Evolutionary conservation across 2,329 filamentous ascomycete genomes (phyloP).

Genomic region (Davidsoniella australis): DNA sequence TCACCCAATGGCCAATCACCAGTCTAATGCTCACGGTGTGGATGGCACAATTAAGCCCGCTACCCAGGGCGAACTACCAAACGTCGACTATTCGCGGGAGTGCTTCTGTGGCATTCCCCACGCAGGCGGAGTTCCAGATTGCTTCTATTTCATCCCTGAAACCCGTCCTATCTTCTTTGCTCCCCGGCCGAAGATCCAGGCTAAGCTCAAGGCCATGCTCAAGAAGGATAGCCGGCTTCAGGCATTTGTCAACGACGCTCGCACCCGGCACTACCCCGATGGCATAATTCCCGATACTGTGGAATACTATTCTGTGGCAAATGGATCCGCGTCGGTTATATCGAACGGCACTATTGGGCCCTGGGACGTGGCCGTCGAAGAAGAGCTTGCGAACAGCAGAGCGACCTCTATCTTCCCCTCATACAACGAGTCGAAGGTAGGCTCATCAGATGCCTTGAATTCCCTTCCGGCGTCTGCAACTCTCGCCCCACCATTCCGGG

Average conservation of each 20-base stretch:
- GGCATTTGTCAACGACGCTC: constrained; percentile 7
- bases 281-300: neutral
- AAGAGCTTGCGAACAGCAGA: neutral
- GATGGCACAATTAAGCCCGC: neutral
- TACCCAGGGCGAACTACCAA: neutral
- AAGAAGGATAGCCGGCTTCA: neutral
- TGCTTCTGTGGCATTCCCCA: constrained; percentile 10
- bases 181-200: neutral
- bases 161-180: constrained; percentile 4
- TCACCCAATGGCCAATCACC: neutral
- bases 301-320: too few species aligned
- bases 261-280: neutral
- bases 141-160: constrained; percentile 11
- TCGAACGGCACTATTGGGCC: too few species aligned
- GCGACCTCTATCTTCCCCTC: neutral
- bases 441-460: too few species aligned
- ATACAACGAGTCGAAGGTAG: too few species aligned
- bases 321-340: too few species aligned
- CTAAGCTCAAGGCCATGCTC: neutral
- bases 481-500: neutral
- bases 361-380: neutral
- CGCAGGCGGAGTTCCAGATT: constrained; percentile 6
- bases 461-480: neutral
- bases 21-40: neutral
- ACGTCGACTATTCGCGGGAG: constrained; percentile 2